phyloP scores from a whole-genome alignment of 2,329 filamentous ascomycete genomes.

The Fusarium sarcochroum region DNA sequence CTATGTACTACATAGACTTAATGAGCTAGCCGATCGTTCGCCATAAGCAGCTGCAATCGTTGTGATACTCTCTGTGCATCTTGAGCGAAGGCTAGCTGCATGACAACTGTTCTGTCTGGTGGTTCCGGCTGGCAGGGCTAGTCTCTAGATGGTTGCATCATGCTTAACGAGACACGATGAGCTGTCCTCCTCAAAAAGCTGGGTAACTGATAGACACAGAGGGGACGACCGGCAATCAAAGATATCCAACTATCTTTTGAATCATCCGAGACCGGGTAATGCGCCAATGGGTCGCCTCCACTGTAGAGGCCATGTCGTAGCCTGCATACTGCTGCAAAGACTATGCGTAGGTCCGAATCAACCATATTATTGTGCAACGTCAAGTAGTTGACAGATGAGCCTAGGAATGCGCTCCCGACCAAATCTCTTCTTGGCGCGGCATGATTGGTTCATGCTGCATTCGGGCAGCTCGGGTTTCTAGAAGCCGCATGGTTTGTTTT shows the following conservation, averaged over 20 bases:
- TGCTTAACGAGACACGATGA: conserved; percentile 22
- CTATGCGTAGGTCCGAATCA: conserved; percentile 19
- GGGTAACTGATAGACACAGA: conserved; percentile 15
- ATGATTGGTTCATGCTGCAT: conserved; percentile 38
- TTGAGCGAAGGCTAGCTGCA: conserved; percentile 38
- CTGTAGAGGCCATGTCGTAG: conserved; percentile 3
- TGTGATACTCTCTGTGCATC: conserved; percentile 26
- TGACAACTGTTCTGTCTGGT: conserved; percentile 35
- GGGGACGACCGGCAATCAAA: conserved; percentile 16
- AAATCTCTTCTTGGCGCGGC: conserved; percentile 30
- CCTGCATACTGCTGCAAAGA: conserved; percentile 5
- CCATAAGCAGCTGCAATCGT: conserved; percentile 22
- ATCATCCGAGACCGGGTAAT: conserved; percentile 13
- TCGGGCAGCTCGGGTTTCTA: conserved; percentile 36
- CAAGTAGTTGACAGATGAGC: conserved; percentile 26
- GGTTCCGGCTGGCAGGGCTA: conserved; percentile 32
- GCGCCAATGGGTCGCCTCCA: conserved; percentile 2
- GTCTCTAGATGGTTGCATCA: conserved; percentile 34
- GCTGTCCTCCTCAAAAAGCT: conserved; percentile 15
- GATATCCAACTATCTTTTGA: conserved; percentile 4
- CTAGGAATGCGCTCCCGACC: conserved; percentile 18
- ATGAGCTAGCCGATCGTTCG: conserved; percentile 9
- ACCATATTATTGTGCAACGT: conserved; percentile 27
- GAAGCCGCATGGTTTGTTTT: conserved; percentile 37
- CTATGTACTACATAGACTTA: conserved; percentile 7